Evolutionary conservation across 176 grass and related monocot genomes (phyloP).

Genomic region (Thinopyrum elongatum): DNA sequence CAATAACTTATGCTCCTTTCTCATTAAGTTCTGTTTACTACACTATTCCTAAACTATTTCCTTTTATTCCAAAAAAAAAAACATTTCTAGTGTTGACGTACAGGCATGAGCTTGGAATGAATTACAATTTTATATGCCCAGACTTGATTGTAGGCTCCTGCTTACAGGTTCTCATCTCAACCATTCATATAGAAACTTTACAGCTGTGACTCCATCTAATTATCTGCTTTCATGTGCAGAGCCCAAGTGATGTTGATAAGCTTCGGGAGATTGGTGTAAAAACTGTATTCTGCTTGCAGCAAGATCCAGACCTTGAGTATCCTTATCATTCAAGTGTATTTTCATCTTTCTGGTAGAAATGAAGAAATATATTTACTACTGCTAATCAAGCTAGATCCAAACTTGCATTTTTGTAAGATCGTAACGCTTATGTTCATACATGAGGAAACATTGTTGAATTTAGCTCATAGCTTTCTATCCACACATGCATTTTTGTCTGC

Average conservation of each 20-base stretch:
- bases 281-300: conserved; percentile 97
- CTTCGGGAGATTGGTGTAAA: conserved; percentile 85
- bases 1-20: not conserved
- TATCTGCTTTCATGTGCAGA: conserved; percentile 51
- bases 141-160: conserved; percentile 97
- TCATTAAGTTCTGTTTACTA: not conserved
- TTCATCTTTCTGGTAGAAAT: not conserved
- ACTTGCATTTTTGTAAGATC: not conserved
- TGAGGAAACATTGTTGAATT: not conserved
- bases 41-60: conserved; percentile 12
- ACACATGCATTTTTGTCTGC: not conserved
- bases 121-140: conserved; percentile 90
- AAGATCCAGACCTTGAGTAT: conserved; percentile 96
- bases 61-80: not conserved
- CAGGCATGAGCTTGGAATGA: conserved; percentile 96
- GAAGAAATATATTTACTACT: not conserved
- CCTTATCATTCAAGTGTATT: conserved; percentile 10
- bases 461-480: not conserved
- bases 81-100: conserved; percentile 71
- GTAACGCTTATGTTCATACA: not conserved
- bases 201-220: conserved; percentile 18
- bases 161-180: conserved; percentile 69
- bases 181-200: not conserved
- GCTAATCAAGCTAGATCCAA: not conserved
- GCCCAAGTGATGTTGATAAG: conserved; percentile 81